Conservation (phyloP, 2,329 filamentous ascomycete genomes). For the Aspergillus ochraceus region DNA sequence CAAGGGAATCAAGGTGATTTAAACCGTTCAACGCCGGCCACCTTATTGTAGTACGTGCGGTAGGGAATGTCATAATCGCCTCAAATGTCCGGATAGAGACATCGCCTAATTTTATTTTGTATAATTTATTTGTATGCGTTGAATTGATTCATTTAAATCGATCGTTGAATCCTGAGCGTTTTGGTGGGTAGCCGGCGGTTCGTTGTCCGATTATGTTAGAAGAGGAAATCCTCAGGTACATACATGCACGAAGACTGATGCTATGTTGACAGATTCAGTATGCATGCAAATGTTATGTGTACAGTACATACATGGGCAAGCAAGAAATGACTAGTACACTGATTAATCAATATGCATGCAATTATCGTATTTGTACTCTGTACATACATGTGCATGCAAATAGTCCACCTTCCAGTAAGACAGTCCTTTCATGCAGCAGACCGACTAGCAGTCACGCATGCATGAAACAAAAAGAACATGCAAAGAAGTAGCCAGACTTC, state of each 20-base stretch:
- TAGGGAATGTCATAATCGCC: not conserved
- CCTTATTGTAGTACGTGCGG: not conserved
- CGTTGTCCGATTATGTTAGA: not conserved
- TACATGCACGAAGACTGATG: too few species aligned
- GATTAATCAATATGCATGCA: too few species aligned
- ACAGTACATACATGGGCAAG: too few species aligned
- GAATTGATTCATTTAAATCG: not conserved
- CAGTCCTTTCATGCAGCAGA: not conserved
- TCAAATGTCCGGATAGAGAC: not conserved
- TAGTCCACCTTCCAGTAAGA: not conserved
- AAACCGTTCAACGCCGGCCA: not conserved
- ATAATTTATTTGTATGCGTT: not conserved
- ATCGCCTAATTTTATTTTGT: not conserved
- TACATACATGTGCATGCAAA: too few species aligned
- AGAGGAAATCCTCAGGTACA: too few species aligned
- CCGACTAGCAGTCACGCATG: not conserved
- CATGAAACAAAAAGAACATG: not conserved
- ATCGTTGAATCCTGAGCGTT: not conserved
- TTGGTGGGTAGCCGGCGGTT: not conserved
- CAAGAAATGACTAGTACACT: too few species aligned
- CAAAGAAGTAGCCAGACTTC: not conserved
- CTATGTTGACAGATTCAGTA: too few species aligned
- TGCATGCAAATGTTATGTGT: too few species aligned
- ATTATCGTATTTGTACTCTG: too few species aligned
- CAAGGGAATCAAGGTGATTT: not conserved